Evolutionary conservation across 2,329 filamentous ascomycete species (phyloP).

Genomic region (Colletotrichum sp.): DNA sequence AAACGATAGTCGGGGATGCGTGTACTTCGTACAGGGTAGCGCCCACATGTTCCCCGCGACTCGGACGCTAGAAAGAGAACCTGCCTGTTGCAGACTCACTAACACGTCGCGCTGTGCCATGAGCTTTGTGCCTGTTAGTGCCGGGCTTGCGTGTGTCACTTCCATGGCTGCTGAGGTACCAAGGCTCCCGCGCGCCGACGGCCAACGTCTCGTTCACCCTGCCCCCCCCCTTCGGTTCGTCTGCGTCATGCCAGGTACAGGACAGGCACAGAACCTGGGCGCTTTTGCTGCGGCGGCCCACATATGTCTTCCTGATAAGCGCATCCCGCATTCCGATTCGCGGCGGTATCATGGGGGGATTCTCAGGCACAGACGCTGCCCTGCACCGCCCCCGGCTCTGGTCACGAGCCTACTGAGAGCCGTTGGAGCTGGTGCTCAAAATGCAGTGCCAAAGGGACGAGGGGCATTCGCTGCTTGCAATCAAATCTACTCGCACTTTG

Average conservation of each 20-base stretch:
- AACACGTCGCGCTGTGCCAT: not conserved
- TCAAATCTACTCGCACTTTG: not conserved
- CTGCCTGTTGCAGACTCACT: conserved; percentile 17
- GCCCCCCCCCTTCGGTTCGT: not conserved
- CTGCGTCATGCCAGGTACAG: conserved; percentile 19
- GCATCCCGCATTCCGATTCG: not conserved
- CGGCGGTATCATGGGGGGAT: not conserved
- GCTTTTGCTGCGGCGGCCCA: not conserved
- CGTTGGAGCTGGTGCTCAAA: not conserved
- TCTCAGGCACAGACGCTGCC: not conserved
- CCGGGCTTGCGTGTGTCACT: not conserved
- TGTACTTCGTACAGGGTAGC: not conserved
- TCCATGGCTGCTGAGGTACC: not conserved
- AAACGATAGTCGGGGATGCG: conserved; percentile 2
- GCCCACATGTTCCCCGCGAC: conserved; percentile 4
- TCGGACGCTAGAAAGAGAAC: conserved; percentile 9
- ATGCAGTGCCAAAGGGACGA: not conserved
- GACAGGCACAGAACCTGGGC: not conserved
- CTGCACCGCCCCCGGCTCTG: not conserved
- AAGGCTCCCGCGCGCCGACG: not conserved
- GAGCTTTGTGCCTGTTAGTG: not conserved
- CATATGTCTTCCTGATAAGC: not conserved
- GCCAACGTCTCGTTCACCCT: not conserved
- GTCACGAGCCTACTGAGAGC: not conserved
- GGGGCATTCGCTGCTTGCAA: not conserved